Evolutionary conservation across 2,329 filamentous ascomycete species (phyloP), one percentile per base, ranked within the genome.

Genomic region (Immersiporthe knoxdaviesiana): DNA sequence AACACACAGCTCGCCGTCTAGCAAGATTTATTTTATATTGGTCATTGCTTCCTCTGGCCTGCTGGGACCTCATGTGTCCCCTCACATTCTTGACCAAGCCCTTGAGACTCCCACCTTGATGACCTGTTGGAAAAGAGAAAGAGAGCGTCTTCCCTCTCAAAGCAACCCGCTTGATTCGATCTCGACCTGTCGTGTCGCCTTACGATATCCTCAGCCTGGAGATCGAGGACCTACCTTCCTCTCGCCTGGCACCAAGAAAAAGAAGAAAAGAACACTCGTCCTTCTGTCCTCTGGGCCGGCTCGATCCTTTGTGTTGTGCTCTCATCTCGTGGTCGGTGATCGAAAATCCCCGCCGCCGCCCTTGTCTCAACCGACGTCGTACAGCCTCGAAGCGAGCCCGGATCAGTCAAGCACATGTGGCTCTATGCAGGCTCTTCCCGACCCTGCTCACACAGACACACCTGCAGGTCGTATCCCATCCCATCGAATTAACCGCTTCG

Each of bases 391-490:
- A 59, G 56, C 32, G 56, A 59, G 56, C 56, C 21, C 24, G 56
- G 5, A 30, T 41, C 50, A 37, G 30, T 56, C 63, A 37, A 56
- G 18, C 12, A 39, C 12, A 54, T 27, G 50, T 35, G n/a, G 21
- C 32, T 16, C 6, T 24, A 65, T 56, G 32, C 63, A 56, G 63
- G 44, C 54, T n/a, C 47, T 56, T 16, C 14, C 30, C 32, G 63
- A 30, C 32, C 47, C 63, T 65, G 8, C 21, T 41, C 56, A 58
- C 37, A n/a, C n/a, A n/a, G n/a, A n/a, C n/a, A n/a, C n/a, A 65
- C 37, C 47, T 24, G 32, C 21, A 65, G 47, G 41, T 41, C 63
- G 63, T 65, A 65, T 65, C 18, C 30, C 24, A 24, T 21, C 50
- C 63, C 63, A 41, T 65, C 63, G 44, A 35, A 41, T 39, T 27